Evolutionary conservation across 176 grass and related monocot species (phyloP).

Genomic region (Musa acuminata): DNA sequence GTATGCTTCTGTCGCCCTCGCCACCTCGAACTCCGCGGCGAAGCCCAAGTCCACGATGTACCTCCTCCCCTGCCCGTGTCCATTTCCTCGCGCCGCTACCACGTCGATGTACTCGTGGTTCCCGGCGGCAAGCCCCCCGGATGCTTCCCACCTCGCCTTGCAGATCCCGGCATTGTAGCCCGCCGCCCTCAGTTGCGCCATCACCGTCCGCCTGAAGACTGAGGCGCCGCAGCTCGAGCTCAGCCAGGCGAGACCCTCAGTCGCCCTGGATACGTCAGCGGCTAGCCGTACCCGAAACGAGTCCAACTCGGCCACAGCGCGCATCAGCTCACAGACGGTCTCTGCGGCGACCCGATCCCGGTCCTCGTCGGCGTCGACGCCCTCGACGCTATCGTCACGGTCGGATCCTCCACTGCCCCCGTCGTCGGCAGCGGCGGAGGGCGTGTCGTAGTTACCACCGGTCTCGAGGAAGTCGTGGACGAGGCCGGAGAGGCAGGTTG

Average conservation of each 20-base stretch:
- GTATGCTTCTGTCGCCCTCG: constrained; percentile 62
- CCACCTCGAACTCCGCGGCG: constrained; percentile 57
- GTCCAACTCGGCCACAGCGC: constrained; percentile 36
- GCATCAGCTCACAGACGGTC: constrained; percentile 40
- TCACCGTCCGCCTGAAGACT: constrained; percentile 22
- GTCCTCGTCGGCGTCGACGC: background rate
- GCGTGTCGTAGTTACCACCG: background rate
- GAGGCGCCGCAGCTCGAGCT: constrained; percentile 24
- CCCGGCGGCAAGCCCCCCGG: constrained; percentile 17
- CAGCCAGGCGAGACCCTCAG: constrained; percentile 26
- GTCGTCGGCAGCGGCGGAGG: constrained; percentile 10
- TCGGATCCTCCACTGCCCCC: background rate
- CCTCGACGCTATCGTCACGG: constrained; percentile 3
- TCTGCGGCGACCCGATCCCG: constrained; percentile 9
- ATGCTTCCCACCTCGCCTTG: constrained; percentile 35
- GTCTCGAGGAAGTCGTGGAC: constrained; percentile 74
- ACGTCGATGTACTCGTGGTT: constrained; percentile 48
- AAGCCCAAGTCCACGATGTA: constrained; percentile 92
- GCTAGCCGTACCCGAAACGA: constrained; percentile 52
- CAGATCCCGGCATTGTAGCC: constrained; percentile 36
- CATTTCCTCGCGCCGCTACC: background rate
- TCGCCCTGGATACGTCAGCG: constrained; percentile 28
- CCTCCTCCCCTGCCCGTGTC: constrained; percentile 15
- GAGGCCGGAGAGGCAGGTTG: constrained; percentile 62
- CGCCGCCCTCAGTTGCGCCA: constrained; percentile 26